Percentiles rank a stretch among this genome's conserved stretches.
phyloP scores from a whole-genome alignment of 139 green algal species.

The Tetraselmis chui region DNA sequence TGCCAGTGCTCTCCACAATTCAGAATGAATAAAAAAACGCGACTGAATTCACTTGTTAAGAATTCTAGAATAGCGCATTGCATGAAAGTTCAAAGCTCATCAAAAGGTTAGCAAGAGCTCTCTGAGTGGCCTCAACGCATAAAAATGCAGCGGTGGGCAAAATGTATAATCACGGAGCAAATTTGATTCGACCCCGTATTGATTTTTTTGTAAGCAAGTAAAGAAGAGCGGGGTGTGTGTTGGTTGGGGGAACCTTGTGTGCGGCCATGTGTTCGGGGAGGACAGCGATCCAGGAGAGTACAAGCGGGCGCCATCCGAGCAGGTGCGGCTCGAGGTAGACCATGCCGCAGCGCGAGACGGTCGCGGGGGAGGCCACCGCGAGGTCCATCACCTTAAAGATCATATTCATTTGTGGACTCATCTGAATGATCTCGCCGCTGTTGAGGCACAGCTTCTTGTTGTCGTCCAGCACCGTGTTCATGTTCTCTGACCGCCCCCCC shows the following conservation, averaged over 20 bases:
- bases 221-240: not conserved
- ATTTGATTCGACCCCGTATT: not conserved
- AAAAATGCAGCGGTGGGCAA: no score
- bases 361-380: conserved; percentile 68
- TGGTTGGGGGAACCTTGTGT: not conserved
- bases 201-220: not conserved
- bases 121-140: no score
- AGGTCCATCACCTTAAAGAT: conserved; percentile 82
- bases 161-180: conserved; percentile 7
- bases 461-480: conserved; percentile 50
- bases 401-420: conserved; percentile 56
- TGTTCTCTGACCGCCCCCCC: conserved; percentile 54
- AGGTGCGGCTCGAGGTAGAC: conserved; percentile 60
- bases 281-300: conserved; percentile 44
- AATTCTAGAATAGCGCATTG: no score
- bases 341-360: conserved; percentile 75
- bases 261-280: not conserved
- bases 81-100: no score
- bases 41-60: no score
- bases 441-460: conserved; percentile 55
- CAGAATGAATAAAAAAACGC: no score
- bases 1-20: no score
- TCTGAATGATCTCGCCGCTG: conserved; percentile 43
- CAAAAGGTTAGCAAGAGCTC: no score
- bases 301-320: conserved; percentile 46